Evolutionary conservation across 768 basidiomycete species (phyloP).

Genomic region (Chalciporus piperatus): DNA sequence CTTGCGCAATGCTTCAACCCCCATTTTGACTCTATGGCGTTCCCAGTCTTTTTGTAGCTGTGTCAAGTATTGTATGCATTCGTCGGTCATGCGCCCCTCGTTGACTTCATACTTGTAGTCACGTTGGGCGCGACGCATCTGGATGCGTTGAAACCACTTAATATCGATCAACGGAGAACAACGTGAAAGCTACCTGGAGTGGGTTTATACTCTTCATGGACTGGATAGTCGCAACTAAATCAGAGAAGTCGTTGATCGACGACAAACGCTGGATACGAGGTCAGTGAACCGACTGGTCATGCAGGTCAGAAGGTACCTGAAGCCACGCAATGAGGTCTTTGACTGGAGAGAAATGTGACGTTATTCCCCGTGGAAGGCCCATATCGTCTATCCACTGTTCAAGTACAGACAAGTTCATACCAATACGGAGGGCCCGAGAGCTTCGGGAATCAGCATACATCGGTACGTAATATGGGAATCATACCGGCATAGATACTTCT

Average conservation of each 20-base stretch:
- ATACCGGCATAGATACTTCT: slow-evolving; percentile 91
- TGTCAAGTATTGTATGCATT: slow-evolving; percentile 90
- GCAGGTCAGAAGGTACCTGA: slow-evolving; percentile 48
- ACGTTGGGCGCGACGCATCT: slow-evolving; percentile 92
- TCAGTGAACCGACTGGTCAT: slow-evolving; percentile 1
- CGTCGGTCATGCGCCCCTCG: slow-evolving; percentile 90
- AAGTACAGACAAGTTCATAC: slow-evolving; percentile 77
- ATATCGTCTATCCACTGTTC: slow-evolving; percentile 91
- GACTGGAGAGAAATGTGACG: slow-evolving; percentile 79
- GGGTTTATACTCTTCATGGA: slow-evolving; percentile 86
- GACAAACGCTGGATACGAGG: slow-evolving; percentile 62
- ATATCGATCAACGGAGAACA: neutral
- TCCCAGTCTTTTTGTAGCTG: slow-evolving; percentile 99
- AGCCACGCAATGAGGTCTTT: slow-evolving; percentile 84
- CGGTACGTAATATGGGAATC: slow-evolving; percentile 10
- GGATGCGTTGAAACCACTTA: neutral
- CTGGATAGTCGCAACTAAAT: slow-evolving; percentile 88
- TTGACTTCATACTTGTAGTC: slow-evolving; percentile 95
- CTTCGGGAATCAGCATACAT: slow-evolving; percentile 27
- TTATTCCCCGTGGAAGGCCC: slow-evolving; percentile 76
- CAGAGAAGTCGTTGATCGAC: slow-evolving; percentile 82
- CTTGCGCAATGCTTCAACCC: slow-evolving; percentile 80
- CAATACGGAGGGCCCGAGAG: slow-evolving; percentile 85
- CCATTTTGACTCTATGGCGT: slow-evolving; percentile 79
- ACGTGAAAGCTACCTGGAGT: slow-evolving; percentile 58